phyloP scores from a whole-genome alignment of 1,139 yeast genomes.

The Candida smagusa region DNA sequence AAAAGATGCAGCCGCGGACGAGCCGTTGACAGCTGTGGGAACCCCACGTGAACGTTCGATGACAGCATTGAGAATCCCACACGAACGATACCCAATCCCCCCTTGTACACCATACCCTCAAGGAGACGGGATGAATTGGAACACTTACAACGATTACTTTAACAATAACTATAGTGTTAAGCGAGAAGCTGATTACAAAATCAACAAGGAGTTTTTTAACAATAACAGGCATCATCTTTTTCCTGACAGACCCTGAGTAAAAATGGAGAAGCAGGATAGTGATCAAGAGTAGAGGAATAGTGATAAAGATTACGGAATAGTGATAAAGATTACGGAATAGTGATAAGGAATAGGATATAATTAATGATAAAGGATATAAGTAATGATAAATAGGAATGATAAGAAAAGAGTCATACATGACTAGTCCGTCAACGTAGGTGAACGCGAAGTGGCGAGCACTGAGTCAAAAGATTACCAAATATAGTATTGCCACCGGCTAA shows the following conservation, averaged over 20 bases:
- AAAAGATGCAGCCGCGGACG: not conserved
- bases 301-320: too few species aligned
- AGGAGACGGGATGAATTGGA: not conserved
- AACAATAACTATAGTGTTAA: not conserved
- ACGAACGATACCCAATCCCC: not conserved
- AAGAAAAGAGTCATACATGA: too few species aligned
- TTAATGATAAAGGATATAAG: too few species aligned
- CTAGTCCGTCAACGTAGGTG: too few species aligned
- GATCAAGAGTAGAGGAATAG: not conserved
- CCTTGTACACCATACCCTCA: not conserved
- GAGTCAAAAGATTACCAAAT: too few species aligned
- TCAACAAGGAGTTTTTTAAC: slow-evolving; percentile 9
- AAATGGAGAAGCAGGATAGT: not conserved
- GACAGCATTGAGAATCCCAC: too few species aligned
- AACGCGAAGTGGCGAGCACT: too few species aligned
- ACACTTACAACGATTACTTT: slow-evolving; percentile 3
- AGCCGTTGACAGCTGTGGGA: not conserved
- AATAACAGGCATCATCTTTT: slow-evolving; percentile 12
- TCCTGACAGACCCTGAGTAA: slow-evolving; percentile 4
- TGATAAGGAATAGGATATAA: too few species aligned
- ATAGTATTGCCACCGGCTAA: too few species aligned
- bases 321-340: too few species aligned
- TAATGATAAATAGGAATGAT: too few species aligned
- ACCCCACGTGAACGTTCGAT: too few species aligned
- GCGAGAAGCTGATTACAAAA: slow-evolving; percentile 6